These are phyloP conservation scores for Postia placenta DNA, from an alignment of 768 basidiomycete species.

Conservation along the genomic window DNA sequence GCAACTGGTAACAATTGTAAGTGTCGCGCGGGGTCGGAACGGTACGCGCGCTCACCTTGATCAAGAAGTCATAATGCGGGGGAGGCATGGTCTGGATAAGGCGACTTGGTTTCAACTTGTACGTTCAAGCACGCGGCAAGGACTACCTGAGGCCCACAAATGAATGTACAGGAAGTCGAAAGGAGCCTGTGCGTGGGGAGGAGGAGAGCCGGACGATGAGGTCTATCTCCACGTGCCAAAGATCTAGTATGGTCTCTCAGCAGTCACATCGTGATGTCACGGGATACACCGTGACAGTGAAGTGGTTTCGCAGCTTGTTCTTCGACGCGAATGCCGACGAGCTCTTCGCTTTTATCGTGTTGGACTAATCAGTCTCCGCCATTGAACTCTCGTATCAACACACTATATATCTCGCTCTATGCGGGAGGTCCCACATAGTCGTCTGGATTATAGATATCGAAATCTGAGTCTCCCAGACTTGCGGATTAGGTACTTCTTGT, in stretches of 20 bases:
- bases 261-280: neutral
- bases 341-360: too few relatives aligned
- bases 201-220: neutral
- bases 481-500: too few relatives aligned
- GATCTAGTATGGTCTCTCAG: neutral
- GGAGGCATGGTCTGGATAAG: slow-evolving; percentile 56
- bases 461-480: too few relatives aligned
- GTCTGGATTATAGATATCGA: too few relatives aligned
- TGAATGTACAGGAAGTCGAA: neutral
- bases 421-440: too few relatives aligned
- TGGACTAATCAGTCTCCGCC: too few relatives aligned
- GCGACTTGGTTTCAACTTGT: neutral
- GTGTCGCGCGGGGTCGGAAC: slow-evolving; percentile 11
- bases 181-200: neutral
- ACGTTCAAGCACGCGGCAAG: neutral
- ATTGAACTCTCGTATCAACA: too few relatives aligned
- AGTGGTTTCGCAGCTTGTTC: too few relatives aligned
- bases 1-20: slow-evolving; percentile 47
- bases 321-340: too few relatives aligned
- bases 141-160: neutral
- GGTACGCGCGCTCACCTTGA: slow-evolving; percentile 54
- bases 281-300: too few relatives aligned
- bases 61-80: slow-evolving; percentile 95
- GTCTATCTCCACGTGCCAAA: neutral
- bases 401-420: too few relatives aligned